Evolutionary conservation across 441 rosid species (phyloP).

Genomic region (Hura crepitans): DNA sequence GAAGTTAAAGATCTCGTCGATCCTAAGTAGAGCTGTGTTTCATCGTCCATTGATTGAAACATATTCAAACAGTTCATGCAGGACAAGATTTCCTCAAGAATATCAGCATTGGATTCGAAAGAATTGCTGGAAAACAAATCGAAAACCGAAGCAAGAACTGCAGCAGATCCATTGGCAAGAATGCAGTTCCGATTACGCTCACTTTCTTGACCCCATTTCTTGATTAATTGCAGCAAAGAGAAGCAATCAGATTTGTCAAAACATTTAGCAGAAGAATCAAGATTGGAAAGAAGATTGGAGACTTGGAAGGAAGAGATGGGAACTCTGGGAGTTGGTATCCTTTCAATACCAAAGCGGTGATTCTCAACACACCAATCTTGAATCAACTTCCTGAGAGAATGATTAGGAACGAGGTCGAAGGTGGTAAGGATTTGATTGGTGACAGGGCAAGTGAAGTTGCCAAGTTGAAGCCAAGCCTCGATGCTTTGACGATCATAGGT

Average conservation of each 20-base stretch:
- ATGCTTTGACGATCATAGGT: conserved; percentile 58
- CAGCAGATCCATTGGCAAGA: conserved; percentile 19
- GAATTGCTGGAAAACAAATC: conserved; percentile 30
- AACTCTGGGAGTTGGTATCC: conserved; percentile 54
- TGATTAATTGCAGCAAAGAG: conserved; percentile 30
- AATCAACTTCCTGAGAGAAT: conserved; percentile 43
- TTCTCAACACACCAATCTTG: conserved; percentile 60
- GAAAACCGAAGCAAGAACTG: conserved; percentile 32
- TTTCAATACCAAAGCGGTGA: conserved; percentile 32
- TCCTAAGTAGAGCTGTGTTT: conserved; percentile 27
- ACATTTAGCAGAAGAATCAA: conserved; percentile 16
- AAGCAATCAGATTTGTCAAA: conserved; percentile 27
- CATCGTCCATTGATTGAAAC: conserved; percentile 34
- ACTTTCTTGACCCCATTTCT: conserved; percentile 43
- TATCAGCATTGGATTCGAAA: conserved; percentile 13
- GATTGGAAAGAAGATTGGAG: conserved; percentile 21
- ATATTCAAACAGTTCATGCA: conserved; percentile 27
- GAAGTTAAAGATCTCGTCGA: conserved; percentile 29
- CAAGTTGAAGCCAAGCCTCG: conserved; percentile 46
- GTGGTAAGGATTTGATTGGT: conserved; percentile 32
- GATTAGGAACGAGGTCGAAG: conserved; percentile 54
- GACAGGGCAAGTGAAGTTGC: conserved; percentile 52
- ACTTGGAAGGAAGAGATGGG: conserved; percentile 37
- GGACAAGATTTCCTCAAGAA: conserved; percentile 34
- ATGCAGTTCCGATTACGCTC: conserved; percentile 41